Evolutionary conservation across 2,329 filamentous ascomycete genomes (phyloP), one percentile per base, ranked within the genome.

Genomic region (Orbilia ellipsospora): DNA sequence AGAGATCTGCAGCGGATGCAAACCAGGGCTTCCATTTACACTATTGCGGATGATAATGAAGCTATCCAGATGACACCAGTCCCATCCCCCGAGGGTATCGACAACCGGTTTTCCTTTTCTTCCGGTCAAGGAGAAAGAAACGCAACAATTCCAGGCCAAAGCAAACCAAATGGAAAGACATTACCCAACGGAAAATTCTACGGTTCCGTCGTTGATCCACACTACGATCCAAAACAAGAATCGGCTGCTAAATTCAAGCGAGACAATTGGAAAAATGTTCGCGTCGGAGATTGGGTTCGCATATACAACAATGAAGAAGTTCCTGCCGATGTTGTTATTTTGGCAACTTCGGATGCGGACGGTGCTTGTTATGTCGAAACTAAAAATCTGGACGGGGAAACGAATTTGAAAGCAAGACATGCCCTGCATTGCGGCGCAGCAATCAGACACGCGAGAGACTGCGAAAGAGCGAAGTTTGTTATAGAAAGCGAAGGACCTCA

Each of bases 331-430:
- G 86, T 99, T 55, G 90, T 98, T 56, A 91, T 99, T 51, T 84
- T 99, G 23, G 92, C 95, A 1, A 98, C 95, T 0, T 97, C 95
- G 1, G 95, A 98, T 79, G 87, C 91, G 0, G 95, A 99, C 79
- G 95, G 95, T 60, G 92, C 92, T 44, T 99, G 95, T 83, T 99
- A 97, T 80, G 91, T 99, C 20, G 95, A 99, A 83, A 99, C 95
- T 1, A 99, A 98, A 85, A 98, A 97, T 81, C 82, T 99, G 85
- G 95, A 99, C 80, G 95, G 95, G 60, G 95, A 99, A 84, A 99
- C 95, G 1, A 99, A 99, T 80, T 84, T 99, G 77, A 99, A 99
- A 83, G 93, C 97, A 77, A 91, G 95, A 73, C 92, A 94, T 80
- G 93, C 95, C 18, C 86, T 99, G 50, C 92, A 94, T 77, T 95